A percentile compares a stretch with the other conserved stretches of the same genome.
These are phyloP conservation scores for Colletotrichum sp. DNA, from an alignment of 2,329 filamentous ascomycete species.

Conservation along the genomic window DNA sequence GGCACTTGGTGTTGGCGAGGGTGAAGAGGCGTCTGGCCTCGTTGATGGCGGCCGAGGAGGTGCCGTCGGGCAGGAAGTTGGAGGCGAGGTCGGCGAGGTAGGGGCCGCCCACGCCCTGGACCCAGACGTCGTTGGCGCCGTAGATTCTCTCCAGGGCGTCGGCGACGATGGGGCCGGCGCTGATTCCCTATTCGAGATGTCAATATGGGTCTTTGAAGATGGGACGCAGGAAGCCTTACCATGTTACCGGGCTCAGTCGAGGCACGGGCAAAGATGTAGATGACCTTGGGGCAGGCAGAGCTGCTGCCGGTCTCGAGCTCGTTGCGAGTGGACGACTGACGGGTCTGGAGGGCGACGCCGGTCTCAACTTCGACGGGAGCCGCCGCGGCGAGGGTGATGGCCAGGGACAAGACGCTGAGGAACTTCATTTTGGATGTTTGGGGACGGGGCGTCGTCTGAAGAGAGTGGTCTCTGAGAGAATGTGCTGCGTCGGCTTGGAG, in stretches of 20 bases:
- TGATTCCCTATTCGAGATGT: conserved; percentile 24
- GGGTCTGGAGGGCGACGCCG: conserved; percentile 10
- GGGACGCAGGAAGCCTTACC: conserved; percentile 23
- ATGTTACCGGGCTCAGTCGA: conserved; percentile 44
- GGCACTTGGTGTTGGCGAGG: conserved; percentile 46
- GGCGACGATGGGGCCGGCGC: conserved; percentile 33
- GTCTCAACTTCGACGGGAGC: conserved; percentile 14
- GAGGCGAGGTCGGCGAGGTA: conserved; percentile 40
- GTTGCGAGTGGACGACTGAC: conserved; percentile 27
- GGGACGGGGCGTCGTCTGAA: not conserved
- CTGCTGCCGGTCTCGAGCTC: conserved; percentile 33
- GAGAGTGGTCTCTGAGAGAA: not conserved
- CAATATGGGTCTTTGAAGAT: not conserved
- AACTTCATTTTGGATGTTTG: conserved; percentile 24
- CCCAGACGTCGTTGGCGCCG: conserved; percentile 35
- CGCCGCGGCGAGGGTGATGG: conserved; percentile 16
- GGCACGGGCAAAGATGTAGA: conserved; percentile 45
- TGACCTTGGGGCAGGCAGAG: conserved; percentile 37
- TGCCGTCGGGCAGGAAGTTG: conserved; percentile 43
- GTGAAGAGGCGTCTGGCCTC: conserved; percentile 45
- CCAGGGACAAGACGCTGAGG: conserved; percentile 21
- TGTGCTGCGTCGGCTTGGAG: not conserved
- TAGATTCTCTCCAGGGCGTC: conserved; percentile 31
- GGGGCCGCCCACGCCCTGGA: conserved; percentile 47
- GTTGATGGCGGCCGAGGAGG: conserved; percentile 39